These are phyloP conservation scores for Aspergillus nanangensis DNA, from an alignment of 495 filamentous ascomycete species.

Conservation along the genomic window DNA sequence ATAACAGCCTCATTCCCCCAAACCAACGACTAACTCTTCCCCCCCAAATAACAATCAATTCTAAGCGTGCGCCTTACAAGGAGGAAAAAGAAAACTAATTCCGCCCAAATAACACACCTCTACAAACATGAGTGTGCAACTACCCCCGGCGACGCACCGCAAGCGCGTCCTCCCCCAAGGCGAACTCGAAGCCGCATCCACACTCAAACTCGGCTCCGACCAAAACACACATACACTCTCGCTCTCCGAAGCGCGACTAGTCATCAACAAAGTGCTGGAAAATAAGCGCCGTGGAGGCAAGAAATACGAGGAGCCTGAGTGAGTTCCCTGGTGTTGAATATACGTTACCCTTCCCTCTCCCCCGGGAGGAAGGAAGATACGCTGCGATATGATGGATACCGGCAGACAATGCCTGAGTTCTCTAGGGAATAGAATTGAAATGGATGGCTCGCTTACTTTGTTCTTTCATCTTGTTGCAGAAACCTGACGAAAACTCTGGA, in stretches of 20 bases:
- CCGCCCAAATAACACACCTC: too few relatives aligned
- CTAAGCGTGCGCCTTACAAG: not conserved
- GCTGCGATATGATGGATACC: too few relatives aligned
- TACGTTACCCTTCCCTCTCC: too few relatives aligned
- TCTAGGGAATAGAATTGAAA: not conserved
- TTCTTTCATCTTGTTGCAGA: constrained; percentile 33
- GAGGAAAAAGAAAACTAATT: too few relatives aligned
- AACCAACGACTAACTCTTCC: not conserved
- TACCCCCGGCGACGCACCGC: constrained; percentile 59
- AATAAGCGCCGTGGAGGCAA: constrained; percentile 47
- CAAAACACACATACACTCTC: constrained; percentile 81
- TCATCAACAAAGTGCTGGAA: constrained; percentile 81
- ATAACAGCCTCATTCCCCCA: not conserved
- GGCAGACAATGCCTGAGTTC: too few relatives aligned
- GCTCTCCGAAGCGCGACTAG: constrained; percentile 82
- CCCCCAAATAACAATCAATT: not conserved
- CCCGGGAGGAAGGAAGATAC: not conserved
- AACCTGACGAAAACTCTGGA: constrained; percentile 78
- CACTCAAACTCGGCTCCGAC: constrained; percentile 88
- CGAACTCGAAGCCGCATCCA: constrained; percentile 81
- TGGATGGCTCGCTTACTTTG: too few relatives aligned
- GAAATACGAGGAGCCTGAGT: constrained; percentile 51
- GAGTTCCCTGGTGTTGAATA: constrained; percentile 10
- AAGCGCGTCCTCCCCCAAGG: constrained; percentile 67
- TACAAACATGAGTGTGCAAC: constrained; percentile 41